phyloP scores from a whole-genome alignment of 2,329 filamentous ascomycete species.

The Xylaria sp. region DNA sequence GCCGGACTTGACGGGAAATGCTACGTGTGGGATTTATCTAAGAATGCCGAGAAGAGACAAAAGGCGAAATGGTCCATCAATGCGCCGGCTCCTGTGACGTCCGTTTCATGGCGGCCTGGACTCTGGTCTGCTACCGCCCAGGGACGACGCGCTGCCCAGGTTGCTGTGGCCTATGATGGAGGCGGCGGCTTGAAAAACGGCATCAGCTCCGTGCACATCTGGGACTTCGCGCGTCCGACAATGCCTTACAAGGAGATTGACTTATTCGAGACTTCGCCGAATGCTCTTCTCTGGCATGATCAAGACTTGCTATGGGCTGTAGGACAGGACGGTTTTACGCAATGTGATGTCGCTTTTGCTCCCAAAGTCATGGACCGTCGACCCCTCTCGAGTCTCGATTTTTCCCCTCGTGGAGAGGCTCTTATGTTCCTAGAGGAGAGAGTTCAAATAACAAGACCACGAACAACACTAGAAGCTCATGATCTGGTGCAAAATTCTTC shows the following conservation, averaged over 20 bases:
- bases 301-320: constrained; percentile 74
- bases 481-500: constrained; percentile 52
- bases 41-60: constrained; percentile 69
- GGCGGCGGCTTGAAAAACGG: constrained; percentile 63
- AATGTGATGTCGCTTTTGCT: constrained; percentile 73
- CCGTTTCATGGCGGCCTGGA: constrained; percentile 71
- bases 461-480: constrained; percentile 40
- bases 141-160: constrained; percentile 67
- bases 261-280: constrained; percentile 67
- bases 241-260: constrained; percentile 75
- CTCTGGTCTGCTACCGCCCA: constrained; percentile 73
- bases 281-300: constrained; percentile 70
- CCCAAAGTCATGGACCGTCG: constrained; percentile 71
- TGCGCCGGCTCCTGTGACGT: constrained; percentile 68
- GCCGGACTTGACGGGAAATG: constrained; percentile 70
- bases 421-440: constrained; percentile 72
- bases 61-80: constrained; percentile 71
- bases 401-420: constrained; percentile 68
- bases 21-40: constrained; percentile 73
- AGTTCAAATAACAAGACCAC: constrained; percentile 57
- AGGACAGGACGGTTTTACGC: constrained; percentile 71
- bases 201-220: constrained; percentile 70
- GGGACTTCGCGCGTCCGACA: constrained; percentile 74
- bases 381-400: constrained; percentile 68
- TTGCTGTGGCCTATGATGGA: constrained; percentile 71